A percentile compares a stretch with the other conserved stretches of the same genome.
Evolutionary conservation across 495 filamentous ascomycete genomes (phyloP).

Genomic region (Aspergillus steynii): DNA sequence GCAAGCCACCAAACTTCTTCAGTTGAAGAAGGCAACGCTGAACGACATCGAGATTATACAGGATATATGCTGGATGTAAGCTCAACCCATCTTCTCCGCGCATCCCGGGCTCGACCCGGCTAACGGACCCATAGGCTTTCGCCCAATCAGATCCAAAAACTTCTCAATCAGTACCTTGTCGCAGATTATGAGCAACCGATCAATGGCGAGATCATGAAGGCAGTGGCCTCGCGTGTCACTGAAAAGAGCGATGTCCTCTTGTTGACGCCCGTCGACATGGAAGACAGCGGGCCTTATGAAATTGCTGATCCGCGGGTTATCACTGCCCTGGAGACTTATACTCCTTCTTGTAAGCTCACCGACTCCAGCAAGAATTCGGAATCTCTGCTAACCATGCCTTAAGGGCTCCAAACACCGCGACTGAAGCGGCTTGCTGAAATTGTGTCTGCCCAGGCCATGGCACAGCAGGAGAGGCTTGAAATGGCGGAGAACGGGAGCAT

Average conservation of each 20-base stretch:
- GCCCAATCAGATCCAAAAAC: constrained; percentile 98
- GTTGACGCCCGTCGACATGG: constrained; percentile 94
- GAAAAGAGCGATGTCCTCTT: constrained; percentile 98
- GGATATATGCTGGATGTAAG: constrained; percentile 99
- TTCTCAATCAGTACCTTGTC: constrained; percentile 97
- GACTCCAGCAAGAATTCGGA: neutral
- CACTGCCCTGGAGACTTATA: constrained; percentile 96
- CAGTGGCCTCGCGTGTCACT: constrained; percentile 92
- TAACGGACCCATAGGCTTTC: constrained; percentile 65
- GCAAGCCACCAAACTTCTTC: constrained; percentile 98
- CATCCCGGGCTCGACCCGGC: constrained; percentile 7
- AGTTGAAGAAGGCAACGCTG: constrained; percentile 97
- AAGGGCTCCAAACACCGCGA: constrained; percentile 92
- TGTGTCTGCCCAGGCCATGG: constrained; percentile 91
- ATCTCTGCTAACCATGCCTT: constrained; percentile 19
- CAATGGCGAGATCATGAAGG: constrained; percentile 99
- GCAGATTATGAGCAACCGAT: constrained; percentile 99
- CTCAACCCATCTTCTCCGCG: neutral
- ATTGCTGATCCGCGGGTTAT: constrained; percentile 96
- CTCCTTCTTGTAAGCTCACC: constrained; percentile 74
- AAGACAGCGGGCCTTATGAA: constrained; percentile 98
- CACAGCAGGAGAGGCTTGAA: constrained; percentile 85
- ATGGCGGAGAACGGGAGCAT: constrained; percentile 41
- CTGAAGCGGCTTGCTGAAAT: constrained; percentile 96
- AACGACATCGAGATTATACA: constrained; percentile 99